Percentiles rank a stretch among this genome's conserved stretches.
phyloP scores from a whole-genome alignment of 305 asterid species.

The Stenogyne calaminthoides region DNA sequence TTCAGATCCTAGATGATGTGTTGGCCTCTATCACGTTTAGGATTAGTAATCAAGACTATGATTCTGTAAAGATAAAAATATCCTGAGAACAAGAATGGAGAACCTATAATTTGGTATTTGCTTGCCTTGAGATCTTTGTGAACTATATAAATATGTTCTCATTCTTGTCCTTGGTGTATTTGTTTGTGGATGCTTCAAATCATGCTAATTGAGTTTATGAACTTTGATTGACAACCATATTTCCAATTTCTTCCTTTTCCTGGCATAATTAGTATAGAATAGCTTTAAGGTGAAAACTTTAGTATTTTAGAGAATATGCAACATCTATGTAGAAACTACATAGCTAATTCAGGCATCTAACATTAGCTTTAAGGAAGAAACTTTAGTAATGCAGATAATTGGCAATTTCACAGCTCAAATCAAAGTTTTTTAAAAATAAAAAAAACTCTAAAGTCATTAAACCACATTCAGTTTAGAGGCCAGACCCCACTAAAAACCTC shows the following conservation, averaged over 20 bases:
- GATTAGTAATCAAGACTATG: slow-evolving; percentile 11
- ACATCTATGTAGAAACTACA: background rate
- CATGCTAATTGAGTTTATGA: background rate
- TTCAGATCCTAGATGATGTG: background rate
- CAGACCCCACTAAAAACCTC: too few relatives aligned
- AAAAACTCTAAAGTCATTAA: too few relatives aligned
- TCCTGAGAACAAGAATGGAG: background rate
- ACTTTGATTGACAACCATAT: slow-evolving; percentile 3
- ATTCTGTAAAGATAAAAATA: background rate
- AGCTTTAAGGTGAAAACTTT: background rate
- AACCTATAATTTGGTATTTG: background rate
- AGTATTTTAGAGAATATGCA: background rate
- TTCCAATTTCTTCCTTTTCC: background rate
- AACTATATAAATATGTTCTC: background rate
- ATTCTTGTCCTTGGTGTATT: slow-evolving; percentile 6
- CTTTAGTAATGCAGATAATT: background rate
- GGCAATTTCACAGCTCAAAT: background rate
- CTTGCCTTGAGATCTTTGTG: background rate
- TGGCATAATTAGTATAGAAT: background rate
- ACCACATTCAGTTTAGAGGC: too few relatives aligned
- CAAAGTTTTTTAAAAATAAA: too few relatives aligned
- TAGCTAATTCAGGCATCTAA: background rate
- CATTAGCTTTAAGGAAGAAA: slow-evolving; percentile 10
- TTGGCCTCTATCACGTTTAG: slow-evolving; percentile 1
- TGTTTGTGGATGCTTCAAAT: background rate